These are phyloP conservation scores for Physcomitrellopsis africana DNA, from an alignment of 225 moss, liverwort and hornwort genomes.

Conservation along the genomic window DNA sequence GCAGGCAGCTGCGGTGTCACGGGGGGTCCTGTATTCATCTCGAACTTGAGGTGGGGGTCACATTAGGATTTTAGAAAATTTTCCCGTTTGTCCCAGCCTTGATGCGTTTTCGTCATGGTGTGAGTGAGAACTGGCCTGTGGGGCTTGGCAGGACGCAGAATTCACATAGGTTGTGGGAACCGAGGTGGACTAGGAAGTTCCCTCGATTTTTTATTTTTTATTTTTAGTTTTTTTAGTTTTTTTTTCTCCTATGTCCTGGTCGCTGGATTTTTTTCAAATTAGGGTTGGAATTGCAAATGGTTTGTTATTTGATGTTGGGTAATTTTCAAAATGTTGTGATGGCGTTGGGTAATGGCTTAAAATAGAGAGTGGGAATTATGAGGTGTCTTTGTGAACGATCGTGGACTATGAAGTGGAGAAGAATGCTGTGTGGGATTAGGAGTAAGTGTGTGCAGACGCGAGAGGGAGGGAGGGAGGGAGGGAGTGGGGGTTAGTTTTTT, in stretches of 20 bases:
- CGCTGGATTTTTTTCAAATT: too few relatives aligned
- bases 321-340: background rate
- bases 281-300: too few relatives aligned
- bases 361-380: conserved; percentile 8
- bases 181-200: too few relatives aligned
- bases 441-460: background rate
- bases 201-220: too few relatives aligned
- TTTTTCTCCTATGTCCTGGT: background rate
- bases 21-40: conserved; percentile 18
- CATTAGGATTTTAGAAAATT: conserved; percentile 38
- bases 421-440: background rate
- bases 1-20: conserved; percentile 40
- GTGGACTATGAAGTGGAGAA: background rate
- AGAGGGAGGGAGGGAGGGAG: background rate
- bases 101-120: too few relatives aligned
- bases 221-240: too few relatives aligned
- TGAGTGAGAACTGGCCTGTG: too few relatives aligned
- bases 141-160: too few relatives aligned
- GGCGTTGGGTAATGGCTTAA: background rate
- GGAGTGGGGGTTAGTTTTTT: background rate
- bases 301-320: too few relatives aligned
- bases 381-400: background rate
- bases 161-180: too few relatives aligned
- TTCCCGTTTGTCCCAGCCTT: too few relatives aligned
- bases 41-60: conserved; percentile 43